These are phyloP conservation scores for Incumbomyces delicatus DNA, from an alignment of 2,329 filamentous ascomycete genomes.

Conservation along the genomic window DNA sequence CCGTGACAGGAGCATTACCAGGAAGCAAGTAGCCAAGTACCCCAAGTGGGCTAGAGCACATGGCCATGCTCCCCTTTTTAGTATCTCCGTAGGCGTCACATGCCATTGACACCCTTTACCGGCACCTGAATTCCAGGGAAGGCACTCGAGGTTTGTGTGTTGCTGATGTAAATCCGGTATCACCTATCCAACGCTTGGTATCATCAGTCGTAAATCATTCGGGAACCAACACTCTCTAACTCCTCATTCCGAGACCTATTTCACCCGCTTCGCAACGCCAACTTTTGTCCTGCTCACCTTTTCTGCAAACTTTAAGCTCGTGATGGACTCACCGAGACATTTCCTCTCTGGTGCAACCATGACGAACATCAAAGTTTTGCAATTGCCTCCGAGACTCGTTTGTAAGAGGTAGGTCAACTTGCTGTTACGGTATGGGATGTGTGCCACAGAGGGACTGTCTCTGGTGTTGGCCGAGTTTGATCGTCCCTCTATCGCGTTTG, in stretches of 20 bases:
- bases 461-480: slow-evolving; percentile 43
- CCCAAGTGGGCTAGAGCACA: no score
- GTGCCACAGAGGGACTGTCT: slow-evolving; percentile 33
- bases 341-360: slow-evolving; percentile 91
- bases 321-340: slow-evolving; percentile 85
- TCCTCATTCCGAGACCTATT: background rate
- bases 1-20: no score
- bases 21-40: no score
- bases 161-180: background rate
- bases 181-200: background rate
- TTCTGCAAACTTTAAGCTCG: slow-evolving; percentile 88
- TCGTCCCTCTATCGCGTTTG: slow-evolving; percentile 35
- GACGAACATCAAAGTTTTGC: slow-evolving; percentile 97
- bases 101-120: no score
- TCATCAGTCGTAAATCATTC: background rate
- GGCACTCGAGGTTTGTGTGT: no score
- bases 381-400: slow-evolving; percentile 89
- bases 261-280: slow-evolving; percentile 17
- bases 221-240: no score
- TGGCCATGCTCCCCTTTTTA: no score
- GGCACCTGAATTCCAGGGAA: no score
- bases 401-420: slow-evolving; percentile 94
- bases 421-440: slow-evolving; percentile 91
- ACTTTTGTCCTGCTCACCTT: slow-evolving; percentile 50
- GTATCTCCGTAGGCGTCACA: no score